Conservation (phyloP, 2,329 filamentous ascomycete genomes). For the Trichoderma hamatum region DNA sequence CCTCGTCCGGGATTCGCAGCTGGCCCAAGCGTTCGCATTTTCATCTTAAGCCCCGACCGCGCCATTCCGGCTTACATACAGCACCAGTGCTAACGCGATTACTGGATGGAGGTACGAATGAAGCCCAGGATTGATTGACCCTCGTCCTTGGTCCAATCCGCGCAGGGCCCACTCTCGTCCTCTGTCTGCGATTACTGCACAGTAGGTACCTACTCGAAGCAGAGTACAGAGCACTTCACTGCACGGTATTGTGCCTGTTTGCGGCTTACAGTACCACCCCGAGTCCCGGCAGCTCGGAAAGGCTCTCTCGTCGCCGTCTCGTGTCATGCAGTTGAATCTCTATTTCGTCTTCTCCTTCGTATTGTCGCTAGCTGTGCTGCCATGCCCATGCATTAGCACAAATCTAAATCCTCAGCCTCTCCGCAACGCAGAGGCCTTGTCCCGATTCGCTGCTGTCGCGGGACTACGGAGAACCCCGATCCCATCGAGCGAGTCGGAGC, state of each 20-base stretch:
- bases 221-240: no score
- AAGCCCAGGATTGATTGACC: background rate
- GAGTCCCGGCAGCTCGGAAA: constrained; percentile 17
- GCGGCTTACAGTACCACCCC: background rate
- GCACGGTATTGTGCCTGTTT: background rate
- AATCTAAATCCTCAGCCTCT: background rate
- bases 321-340: background rate
- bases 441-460: background rate
- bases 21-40: constrained; percentile 9
- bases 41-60: constrained; percentile 24
- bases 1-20: background rate
- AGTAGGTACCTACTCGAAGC: no score
- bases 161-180: background rate
- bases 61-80: constrained; percentile 17
- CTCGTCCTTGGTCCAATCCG: background rate
- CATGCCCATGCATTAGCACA: background rate
- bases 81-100: background rate
- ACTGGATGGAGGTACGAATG: background rate
- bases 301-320: background rate
- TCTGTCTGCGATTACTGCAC: no score
- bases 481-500: background rate
- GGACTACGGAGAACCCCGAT: background rate
- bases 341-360: background rate
- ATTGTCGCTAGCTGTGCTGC: background rate
- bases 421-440: background rate